Conservation (phyloP, 192 early-diverging fungal genomes). For the Coemansia sp. region DNA sequence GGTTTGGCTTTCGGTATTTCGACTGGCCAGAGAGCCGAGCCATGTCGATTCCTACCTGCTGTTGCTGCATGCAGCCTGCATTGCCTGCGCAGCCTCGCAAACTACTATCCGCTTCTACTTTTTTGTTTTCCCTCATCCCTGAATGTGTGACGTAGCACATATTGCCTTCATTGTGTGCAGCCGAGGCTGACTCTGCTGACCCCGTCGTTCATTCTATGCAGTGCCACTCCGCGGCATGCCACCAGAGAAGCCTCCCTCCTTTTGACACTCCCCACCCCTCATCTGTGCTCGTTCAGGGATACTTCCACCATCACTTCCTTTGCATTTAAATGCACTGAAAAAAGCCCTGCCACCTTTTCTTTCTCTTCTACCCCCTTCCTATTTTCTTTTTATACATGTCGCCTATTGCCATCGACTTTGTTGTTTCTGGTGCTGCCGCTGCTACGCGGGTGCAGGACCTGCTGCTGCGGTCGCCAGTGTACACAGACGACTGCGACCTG, state of each 20-base stretch:
- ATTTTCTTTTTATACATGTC: conserved; percentile 11
- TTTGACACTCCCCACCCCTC: neutral
- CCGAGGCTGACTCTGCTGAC: conserved; percentile 6
- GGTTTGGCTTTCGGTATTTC: too few relatives aligned
- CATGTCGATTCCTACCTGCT: neutral
- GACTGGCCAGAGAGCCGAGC: too few relatives aligned
- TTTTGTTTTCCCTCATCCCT: neutral
- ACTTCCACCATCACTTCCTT: neutral
- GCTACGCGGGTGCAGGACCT: conserved; percentile 8
- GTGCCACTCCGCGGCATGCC: neutral
- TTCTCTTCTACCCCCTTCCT: neutral
- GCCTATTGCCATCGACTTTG: conserved; percentile 19
- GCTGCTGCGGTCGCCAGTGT: conserved; percentile 31
- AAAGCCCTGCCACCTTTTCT: neutral
- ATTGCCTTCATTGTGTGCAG: neutral
- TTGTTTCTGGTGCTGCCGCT: neutral
- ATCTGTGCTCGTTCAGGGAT: neutral
- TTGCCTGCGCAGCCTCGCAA: neutral
- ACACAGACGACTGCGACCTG: conserved; percentile 45
- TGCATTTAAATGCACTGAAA: neutral
- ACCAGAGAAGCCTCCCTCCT: neutral
- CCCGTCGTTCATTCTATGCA: neutral
- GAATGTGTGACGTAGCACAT: conserved; percentile 1
- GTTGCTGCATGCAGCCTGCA: neutral
- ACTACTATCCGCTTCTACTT: neutral